phyloP scores from a whole-genome alignment of 2,329 filamentous ascomycete genomes.

The Talaromyces funiculosus region DNA sequence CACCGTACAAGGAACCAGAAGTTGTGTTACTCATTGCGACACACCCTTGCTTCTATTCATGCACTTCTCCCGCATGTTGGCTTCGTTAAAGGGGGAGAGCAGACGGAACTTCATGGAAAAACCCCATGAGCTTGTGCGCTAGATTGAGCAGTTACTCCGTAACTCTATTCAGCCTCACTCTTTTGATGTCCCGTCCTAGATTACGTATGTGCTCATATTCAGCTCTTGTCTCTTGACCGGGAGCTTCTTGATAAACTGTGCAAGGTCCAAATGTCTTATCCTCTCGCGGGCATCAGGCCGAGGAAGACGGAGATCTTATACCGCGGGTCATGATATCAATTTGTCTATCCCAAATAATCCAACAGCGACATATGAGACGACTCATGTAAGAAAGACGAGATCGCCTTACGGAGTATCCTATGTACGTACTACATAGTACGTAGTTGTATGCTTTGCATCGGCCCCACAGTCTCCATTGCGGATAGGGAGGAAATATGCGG shows the following conservation, averaged over 20 bases:
- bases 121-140: neutral
- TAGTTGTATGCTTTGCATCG: slow-evolving; percentile 1
- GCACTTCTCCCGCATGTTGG: neutral
- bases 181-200: neutral
- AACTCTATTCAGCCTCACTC: slow-evolving; percentile 7
- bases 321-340: neutral
- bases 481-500: neutral
- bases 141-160: neutral
- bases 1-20: neutral
- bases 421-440: no score
- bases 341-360: no score
- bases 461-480: neutral
- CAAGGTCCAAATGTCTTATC: no score
- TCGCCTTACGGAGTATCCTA: neutral
- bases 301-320: neutral
- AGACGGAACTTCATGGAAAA: no score
- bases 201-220: neutral
- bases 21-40: neutral
- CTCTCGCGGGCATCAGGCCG: neutral
- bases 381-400: no score
- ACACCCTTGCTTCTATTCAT: neutral
- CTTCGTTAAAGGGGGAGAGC: no score
- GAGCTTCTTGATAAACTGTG: no score
- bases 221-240: neutral
- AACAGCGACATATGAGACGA: no score